phyloP scores from a whole-genome alignment of 129 eudicot species.

The Gnaphalium uliginosum region DNA sequence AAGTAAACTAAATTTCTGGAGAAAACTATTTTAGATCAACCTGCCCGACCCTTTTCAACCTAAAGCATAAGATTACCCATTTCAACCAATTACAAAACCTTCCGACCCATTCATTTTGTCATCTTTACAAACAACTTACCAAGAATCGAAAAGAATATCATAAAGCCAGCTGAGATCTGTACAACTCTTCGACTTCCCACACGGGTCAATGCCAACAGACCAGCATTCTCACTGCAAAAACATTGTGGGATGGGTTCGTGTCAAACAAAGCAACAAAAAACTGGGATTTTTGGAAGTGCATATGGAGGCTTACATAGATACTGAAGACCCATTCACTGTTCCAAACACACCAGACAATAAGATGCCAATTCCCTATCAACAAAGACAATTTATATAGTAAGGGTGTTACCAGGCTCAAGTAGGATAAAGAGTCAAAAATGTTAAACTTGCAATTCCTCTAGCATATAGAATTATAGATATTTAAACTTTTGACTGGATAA shows the following conservation, averaged over 20 bases:
- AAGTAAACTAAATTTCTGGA: too few species aligned
- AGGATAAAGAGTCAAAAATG: not conserved
- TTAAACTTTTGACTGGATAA: not conserved
- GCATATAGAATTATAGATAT: too few species aligned
- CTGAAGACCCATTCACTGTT: slow-evolving; percentile 62
- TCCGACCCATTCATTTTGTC: not conserved
- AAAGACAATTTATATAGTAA: not conserved
- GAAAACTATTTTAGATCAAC: too few species aligned
- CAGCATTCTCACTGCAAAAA: slow-evolving; percentile 67
- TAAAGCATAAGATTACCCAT: not conserved
- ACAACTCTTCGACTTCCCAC: slow-evolving; percentile 79
- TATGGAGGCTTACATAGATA: slow-evolving; percentile 52
- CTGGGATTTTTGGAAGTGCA: not conserved
- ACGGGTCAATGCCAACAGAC: slow-evolving; percentile 73
- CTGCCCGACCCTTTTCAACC: not conserved
- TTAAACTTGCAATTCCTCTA: not conserved
- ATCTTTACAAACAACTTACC: slow-evolving; percentile 34
- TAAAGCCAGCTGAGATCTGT: slow-evolving; percentile 71
- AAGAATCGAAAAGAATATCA: slow-evolving; percentile 71
- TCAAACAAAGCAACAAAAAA: slow-evolving; percentile 7
- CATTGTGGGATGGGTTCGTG: not conserved
- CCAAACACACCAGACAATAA: slow-evolving; percentile 63
- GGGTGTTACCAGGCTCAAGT: not conserved
- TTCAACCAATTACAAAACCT: not conserved
- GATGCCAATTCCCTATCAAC: slow-evolving; percentile 61